Conservation (phyloP, 83 land plant genomes). For the Picea abies region DNA sequence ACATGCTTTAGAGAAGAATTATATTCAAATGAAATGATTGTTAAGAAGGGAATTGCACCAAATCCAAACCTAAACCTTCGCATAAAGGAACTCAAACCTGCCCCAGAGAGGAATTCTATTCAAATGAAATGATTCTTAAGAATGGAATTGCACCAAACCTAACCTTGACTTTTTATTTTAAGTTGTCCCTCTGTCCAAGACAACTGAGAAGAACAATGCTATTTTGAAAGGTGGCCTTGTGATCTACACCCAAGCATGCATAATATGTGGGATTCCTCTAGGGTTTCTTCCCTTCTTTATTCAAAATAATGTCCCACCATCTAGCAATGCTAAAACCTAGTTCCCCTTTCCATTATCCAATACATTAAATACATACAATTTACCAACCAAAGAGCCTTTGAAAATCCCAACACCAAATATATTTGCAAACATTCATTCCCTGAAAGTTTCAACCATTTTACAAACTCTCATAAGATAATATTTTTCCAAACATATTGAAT, state of each 20-base stretch:
- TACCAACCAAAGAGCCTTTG: background rate
- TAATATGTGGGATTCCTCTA: background rate
- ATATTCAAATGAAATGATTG: background rate
- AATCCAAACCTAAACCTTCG: background rate
- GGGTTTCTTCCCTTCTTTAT: background rate
- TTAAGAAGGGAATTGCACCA: background rate
- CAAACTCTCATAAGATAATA: background rate
- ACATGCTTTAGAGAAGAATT: background rate
- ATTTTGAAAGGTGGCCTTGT: background rate
- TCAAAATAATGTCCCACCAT: background rate
- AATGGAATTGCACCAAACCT: conserved; percentile 2
- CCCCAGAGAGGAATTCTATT: background rate
- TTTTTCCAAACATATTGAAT: background rate
- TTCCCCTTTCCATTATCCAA: background rate
- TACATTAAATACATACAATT: background rate
- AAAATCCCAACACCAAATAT: background rate
- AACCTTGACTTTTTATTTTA: background rate
- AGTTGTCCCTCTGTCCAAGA: background rate
- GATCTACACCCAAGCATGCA: background rate
- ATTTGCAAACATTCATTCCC: background rate
- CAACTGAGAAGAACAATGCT: background rate
- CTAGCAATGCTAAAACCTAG: background rate
- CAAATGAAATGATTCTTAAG: background rate
- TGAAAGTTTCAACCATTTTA: background rate
- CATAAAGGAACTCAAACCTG: too few relatives aligned